Percentiles rank a stretch among this genome's conserved stretches.
Evolutionary conservation across 495 filamentous ascomycete genomes (phyloP).

Genomic region (Pyrenopolyporus hunteri): DNA sequence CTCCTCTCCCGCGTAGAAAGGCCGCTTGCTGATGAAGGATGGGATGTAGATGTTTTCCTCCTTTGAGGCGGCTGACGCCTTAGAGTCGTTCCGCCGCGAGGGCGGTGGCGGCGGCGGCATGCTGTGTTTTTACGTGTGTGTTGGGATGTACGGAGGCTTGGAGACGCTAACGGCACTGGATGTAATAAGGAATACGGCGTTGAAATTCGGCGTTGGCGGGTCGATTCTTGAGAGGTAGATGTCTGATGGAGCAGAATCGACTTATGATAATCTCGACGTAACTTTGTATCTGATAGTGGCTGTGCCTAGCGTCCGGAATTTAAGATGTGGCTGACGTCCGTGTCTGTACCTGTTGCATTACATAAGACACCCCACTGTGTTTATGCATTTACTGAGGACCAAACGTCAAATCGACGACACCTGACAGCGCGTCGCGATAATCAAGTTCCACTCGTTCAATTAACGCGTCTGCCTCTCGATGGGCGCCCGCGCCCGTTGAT

Average conservation of each 20-base stretch:
- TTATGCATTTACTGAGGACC: background rate
- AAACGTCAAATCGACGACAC: slow-evolving; percentile 14
- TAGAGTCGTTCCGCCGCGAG: slow-evolving; percentile 42
- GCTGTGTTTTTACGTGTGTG: background rate
- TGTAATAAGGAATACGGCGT: background rate
- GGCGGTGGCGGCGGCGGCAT: slow-evolving; percentile 45
- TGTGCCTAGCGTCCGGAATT: background rate
- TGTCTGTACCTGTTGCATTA: background rate
- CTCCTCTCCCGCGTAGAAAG: slow-evolving; percentile 91
- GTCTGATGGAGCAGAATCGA: background rate
- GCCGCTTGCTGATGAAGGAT: slow-evolving; percentile 95
- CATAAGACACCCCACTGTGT: background rate
- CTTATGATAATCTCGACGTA: slow-evolving; percentile 6
- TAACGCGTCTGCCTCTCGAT: slow-evolving; percentile 31
- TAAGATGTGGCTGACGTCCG: background rate
- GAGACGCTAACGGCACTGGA: background rate
- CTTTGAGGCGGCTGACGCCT: slow-evolving; percentile 64
- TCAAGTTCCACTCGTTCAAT: background rate
- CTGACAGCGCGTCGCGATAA: slow-evolving; percentile 38
- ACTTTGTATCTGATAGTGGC: slow-evolving; percentile 10
- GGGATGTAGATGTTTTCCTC: slow-evolving; percentile 99
- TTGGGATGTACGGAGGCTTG: background rate
- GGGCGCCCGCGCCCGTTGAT: background rate
- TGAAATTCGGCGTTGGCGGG: background rate
- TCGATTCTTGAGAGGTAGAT: background rate